Conservation (phyloP, 1,284 basidiomycete species). For the Sanghuangporus sanghuang region DNA sequence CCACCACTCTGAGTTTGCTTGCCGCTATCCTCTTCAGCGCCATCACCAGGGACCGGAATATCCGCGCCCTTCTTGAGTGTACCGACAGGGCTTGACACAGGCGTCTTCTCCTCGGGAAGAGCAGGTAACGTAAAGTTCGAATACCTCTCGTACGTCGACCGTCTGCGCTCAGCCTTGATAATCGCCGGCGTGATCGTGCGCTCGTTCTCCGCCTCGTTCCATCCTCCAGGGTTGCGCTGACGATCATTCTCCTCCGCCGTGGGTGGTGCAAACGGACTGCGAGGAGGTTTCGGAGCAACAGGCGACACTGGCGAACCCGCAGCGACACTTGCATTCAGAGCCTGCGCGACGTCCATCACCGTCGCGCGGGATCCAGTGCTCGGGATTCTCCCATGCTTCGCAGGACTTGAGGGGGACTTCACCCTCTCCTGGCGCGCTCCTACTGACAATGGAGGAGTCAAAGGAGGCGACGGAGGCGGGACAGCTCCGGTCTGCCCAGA, state of each 20-base stretch:
- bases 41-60: slow-evolving; percentile 19
- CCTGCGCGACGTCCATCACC: slow-evolving; percentile 73
- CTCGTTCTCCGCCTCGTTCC: slow-evolving; percentile 22
- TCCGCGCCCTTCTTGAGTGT: slow-evolving; percentile 39
- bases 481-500: background rate
- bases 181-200: slow-evolving; percentile 15
- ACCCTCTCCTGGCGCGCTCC: slow-evolving; percentile 19
- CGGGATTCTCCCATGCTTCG: slow-evolving; percentile 49
- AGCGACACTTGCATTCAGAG: slow-evolving; percentile 28
- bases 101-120: slow-evolving; percentile 62
- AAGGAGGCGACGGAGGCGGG: slow-evolving; percentile 16
- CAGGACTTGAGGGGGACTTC: slow-evolving; percentile 24
- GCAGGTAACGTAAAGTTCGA: slow-evolving; percentile 57
- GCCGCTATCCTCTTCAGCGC: background rate
- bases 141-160: slow-evolving; percentile 63
- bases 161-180: slow-evolving; percentile 45
- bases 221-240: slow-evolving; percentile 19
- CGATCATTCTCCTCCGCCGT: slow-evolving; percentile 14
- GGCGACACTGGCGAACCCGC: slow-evolving; percentile 14
- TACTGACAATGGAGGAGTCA: slow-evolving; percentile 18
- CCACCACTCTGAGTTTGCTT: slow-evolving; percentile 8
- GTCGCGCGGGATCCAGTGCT: slow-evolving; percentile 64
- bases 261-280: background rate
- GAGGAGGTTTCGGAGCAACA: background rate
- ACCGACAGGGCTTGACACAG: slow-evolving; percentile 47